Percentiles rank a stretch among this genome's conserved stretches.
Conservation (phyloP, 176 grass and related monocot species). For the Zea luxurians region DNA sequence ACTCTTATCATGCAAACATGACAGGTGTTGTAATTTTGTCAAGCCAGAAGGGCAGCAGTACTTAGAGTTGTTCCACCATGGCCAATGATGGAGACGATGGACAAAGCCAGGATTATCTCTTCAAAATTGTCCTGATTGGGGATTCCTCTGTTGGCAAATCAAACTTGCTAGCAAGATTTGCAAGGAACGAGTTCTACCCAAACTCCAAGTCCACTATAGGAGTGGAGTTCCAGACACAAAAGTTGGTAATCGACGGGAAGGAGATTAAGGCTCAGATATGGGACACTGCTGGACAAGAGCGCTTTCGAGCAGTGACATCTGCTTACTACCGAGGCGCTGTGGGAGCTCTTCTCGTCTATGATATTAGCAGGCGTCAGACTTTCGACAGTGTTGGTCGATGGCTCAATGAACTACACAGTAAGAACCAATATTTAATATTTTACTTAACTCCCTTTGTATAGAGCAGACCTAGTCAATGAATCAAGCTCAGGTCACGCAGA, state of each 20-base stretch:
- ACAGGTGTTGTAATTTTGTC: constrained; percentile 30
- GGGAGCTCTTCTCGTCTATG: constrained; percentile 66
- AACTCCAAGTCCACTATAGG: constrained; percentile 74
- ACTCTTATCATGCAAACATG: constrained; percentile 19
- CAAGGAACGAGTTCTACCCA: constrained; percentile 61
- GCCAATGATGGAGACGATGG: constrained; percentile 53
- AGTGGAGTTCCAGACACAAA: constrained; percentile 71
- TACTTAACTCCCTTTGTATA: not conserved
- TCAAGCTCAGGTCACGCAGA: not conserved
- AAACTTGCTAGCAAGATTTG: constrained; percentile 70
- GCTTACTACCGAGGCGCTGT: constrained; percentile 72
- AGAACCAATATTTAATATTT: constrained; percentile 29
- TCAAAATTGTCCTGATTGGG: constrained; percentile 65
- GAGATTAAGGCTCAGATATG: constrained; percentile 82
- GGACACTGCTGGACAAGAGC: constrained; percentile 74
- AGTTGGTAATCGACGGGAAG: constrained; percentile 72
- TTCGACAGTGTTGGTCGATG: constrained; percentile 65
- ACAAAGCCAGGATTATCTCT: constrained; percentile 67
- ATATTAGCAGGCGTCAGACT: constrained; percentile 64
- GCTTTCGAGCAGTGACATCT: constrained; percentile 70
- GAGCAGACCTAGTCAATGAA: not conserved
- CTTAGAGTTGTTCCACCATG: constrained; percentile 38
- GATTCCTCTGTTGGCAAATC: constrained; percentile 73
- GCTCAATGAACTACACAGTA: constrained; percentile 68
- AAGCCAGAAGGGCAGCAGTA: constrained; percentile 2